Evolutionary conservation across 495 filamentous ascomycete species (phyloP), one percentile per base, ranked within the genome.

Genomic region (Podospora pseudocomata): DNA sequence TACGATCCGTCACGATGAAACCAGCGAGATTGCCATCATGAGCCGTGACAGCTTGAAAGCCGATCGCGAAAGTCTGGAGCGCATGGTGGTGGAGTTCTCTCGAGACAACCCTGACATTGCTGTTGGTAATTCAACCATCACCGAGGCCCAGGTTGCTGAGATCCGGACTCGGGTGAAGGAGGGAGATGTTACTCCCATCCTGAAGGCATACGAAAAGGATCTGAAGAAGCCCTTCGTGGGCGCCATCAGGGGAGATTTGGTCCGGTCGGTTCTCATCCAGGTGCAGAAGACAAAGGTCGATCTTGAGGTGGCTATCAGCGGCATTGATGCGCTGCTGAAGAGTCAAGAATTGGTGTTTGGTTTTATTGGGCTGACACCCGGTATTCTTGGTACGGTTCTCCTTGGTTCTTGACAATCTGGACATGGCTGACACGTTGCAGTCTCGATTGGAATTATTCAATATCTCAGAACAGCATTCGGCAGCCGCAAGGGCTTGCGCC

Each of bases 231-330:
- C 95, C 23, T 88, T 99, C 55, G 80, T 86, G 34, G 93, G 93
- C 6, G 90, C 92, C 1, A 74, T 98, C 18, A 83, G 83, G 57
- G 95, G 95, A 20, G 93, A 97, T 74, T 80, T 99, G n/a, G 81
- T 97, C 60, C 88, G 95, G 62, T 90, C 95, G 26, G 85, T 99
- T 62, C 84, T 99, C 34, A 97, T 99, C 59, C 95, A 99, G 75
- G 88, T 99, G 59, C 95, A 99, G 75, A 99, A 98, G 83, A 98
- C 95, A 0, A 99, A 98, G 81, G 95, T 99, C 30, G 95, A 99
- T 72, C 90, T 98, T 9, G 95, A 99, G 77, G 89, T 99, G 66
- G 95, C 95, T 18, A 91, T 98, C 76, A 90, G 91, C 65, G 95
- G 95, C 16, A 98, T 99, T 65, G 93, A 99, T 78, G 81, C 92